Evolutionary conservation across 2,329 filamentous ascomycete species (phyloP).

Genomic region (Colletotrichum higginsianum): DNA sequence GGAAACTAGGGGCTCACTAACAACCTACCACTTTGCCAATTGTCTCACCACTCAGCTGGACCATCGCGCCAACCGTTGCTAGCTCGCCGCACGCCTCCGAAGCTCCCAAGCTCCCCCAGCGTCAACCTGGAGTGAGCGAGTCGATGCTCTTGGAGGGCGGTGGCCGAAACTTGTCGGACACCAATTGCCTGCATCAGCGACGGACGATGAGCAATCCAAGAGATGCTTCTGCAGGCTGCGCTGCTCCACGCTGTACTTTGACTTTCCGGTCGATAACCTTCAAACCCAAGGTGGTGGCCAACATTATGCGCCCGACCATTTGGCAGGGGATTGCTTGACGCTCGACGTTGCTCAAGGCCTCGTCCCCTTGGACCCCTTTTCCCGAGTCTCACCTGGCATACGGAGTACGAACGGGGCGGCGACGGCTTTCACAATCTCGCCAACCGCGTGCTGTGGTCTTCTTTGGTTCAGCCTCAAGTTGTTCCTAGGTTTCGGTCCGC

Average conservation of each 20-base stretch:
- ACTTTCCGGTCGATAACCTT: not conserved
- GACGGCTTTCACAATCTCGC: constrained; percentile 6
- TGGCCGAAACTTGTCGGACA: not conserved
- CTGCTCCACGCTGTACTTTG: not conserved
- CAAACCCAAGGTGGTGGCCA: not conserved
- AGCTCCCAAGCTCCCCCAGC: constrained; percentile 4
- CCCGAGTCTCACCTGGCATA: constrained; percentile 16
- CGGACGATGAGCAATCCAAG: not conserved
- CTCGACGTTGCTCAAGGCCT: not conserved
- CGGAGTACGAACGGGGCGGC: constrained; percentile 2
- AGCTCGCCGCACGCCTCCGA: not conserved
- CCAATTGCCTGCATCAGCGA: not conserved
- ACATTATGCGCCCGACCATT: not conserved
- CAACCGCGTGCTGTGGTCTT: not conserved
- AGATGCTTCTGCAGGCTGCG: no score
- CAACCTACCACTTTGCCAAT: constrained; percentile 7
- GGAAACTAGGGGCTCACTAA: constrained; percentile 25
- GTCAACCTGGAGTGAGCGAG: no score
- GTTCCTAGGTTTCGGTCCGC: not conserved
- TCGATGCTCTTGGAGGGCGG: not conserved
- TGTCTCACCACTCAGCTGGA: constrained; percentile 26
- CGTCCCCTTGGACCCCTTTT: constrained; percentile 18
- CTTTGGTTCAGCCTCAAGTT: constrained; percentile 32
- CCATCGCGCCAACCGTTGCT: constrained; percentile 34
- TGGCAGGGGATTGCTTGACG: not conserved